A percentile compares a stretch with the other conserved stretches of the same genome.
Evolutionary conservation across 129 eudicot species (phyloP).

Genomic region (Centella asiatica): DNA sequence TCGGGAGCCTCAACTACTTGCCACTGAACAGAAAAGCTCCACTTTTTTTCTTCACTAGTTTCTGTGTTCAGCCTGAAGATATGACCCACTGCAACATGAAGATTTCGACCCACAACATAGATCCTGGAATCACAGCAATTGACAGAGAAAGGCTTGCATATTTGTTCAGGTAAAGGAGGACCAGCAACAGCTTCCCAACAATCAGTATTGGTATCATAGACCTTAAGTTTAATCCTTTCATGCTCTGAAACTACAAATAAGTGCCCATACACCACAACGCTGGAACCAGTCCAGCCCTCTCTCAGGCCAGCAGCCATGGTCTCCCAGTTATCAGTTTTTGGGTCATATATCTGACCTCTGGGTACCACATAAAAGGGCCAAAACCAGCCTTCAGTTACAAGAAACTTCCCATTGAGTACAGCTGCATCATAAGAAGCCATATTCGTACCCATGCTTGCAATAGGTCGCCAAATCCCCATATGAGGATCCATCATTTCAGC

Average conservation of each 20-base stretch:
- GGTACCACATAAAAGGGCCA: conserved; percentile 96
- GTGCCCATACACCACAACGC: conserved; percentile 58
- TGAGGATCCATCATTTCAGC: conserved; percentile 83
- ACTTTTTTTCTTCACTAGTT: conserved; percentile 12
- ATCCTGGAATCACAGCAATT: conserved; percentile 47
- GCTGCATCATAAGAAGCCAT: conserved; percentile 86
- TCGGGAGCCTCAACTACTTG: conserved; percentile 58
- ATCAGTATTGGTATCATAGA: conserved; percentile 52
- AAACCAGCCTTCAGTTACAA: conserved; percentile 95
- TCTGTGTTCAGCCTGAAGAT: conserved; percentile 11
- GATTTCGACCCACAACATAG: conserved; percentile 61
- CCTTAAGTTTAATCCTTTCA: conserved; percentile 81
- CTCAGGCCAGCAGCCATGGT: conserved; percentile 75
- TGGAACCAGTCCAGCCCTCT: conserved; percentile 96
- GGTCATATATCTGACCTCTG: conserved; percentile 84
- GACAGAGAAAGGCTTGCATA: conserved; percentile 83
- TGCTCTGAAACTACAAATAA: conserved; percentile 88
- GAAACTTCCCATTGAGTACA: conserved; percentile 76
- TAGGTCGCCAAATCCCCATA: conserved; percentile 58
- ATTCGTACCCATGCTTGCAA: conserved; percentile 64
- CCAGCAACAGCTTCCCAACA: conserved; percentile 74
- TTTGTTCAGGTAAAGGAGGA: conserved; percentile 71
- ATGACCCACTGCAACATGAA: conserved; percentile 68
- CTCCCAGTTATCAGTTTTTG: conserved; percentile 70
- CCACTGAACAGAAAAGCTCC: conserved; percentile 54